Conservation (phyloP, 768 basidiomycete species). For the Wakefieldia striispora region DNA sequence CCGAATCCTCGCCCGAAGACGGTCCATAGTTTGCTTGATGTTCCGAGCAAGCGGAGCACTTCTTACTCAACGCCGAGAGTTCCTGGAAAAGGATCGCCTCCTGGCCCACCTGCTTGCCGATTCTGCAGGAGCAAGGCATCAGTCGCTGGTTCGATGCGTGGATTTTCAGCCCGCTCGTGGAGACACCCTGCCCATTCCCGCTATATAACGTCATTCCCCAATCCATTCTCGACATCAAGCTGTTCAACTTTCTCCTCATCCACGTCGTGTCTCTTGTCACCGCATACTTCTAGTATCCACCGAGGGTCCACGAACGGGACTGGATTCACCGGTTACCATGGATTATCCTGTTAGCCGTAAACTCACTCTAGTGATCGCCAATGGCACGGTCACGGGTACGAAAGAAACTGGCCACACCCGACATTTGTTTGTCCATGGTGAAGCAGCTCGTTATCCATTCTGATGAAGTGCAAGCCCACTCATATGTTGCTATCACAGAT, state of each 20-base stretch:
- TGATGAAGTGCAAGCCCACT: constrained; percentile 87
- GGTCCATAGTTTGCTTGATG: constrained; percentile 65
- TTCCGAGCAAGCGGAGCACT: constrained; percentile 59
- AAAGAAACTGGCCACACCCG: constrained; percentile 85
- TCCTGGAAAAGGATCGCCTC: constrained; percentile 58
- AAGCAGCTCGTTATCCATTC: constrained; percentile 82
- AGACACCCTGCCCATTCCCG: constrained; percentile 90
- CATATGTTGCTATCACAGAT: constrained; percentile 98
- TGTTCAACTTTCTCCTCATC: constrained; percentile 92
- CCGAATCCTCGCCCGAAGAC: constrained; percentile 55
- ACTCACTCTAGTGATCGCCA: constrained; percentile 90
- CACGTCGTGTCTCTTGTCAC: constrained; percentile 97
- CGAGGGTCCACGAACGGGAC: constrained; percentile 94
- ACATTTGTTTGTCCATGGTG: constrained; percentile 96
- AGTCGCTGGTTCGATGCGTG: constrained; percentile 46
- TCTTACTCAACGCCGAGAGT: constrained; percentile 43
- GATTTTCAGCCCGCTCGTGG: constrained; percentile 39
- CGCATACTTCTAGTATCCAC: constrained; percentile 96
- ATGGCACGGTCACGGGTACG: constrained; percentile 98
- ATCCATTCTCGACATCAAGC: constrained; percentile 86
- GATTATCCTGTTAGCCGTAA: constrained; percentile 99
- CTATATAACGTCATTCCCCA: constrained; percentile 88
- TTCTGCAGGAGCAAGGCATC: constrained; percentile 84
- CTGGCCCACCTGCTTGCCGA: constrained; percentile 66
- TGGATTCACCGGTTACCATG: constrained; percentile 97